These are phyloP conservation scores for Solanum infundibuliforme DNA, from an alignment of 257 asterid species.

Conservation along the genomic window DNA sequence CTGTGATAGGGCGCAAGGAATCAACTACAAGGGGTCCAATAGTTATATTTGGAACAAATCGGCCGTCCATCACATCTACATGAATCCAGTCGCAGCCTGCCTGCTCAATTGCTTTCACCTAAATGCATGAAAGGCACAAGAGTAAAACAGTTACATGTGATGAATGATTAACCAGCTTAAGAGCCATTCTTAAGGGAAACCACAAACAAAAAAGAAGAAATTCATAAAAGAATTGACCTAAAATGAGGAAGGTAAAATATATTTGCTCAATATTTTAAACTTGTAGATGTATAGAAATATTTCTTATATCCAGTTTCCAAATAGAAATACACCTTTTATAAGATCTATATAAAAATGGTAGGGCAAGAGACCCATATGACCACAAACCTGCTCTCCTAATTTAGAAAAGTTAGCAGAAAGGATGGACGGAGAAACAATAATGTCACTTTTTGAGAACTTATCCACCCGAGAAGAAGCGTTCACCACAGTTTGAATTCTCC, in stretches of 20 bases:
- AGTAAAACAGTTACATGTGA: neutral
- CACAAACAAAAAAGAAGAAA: neutral
- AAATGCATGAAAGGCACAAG: constrained; percentile 9
- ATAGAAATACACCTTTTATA: neutral
- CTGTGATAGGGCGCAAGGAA: constrained; percentile 91
- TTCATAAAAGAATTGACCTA: neutral
- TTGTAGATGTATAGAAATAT: neutral
- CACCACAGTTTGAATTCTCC: constrained; percentile 50
- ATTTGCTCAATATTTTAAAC: neutral
- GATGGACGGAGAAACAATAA: constrained; percentile 94
- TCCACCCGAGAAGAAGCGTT: constrained; percentile 90
- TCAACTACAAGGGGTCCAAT: constrained; percentile 92
- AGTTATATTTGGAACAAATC: constrained; percentile 94
- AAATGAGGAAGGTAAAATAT: neutral
- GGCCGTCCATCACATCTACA: constrained; percentile 99
- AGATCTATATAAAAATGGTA: neutral
- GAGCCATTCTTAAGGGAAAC: neutral
- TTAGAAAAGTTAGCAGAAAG: constrained; percentile 92
- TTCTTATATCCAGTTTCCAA: neutral
- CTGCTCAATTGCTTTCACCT: constrained; percentile 96
- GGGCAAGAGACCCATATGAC: neutral
- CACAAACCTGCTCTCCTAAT: constrained; percentile 90
- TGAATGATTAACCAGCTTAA: neutral
- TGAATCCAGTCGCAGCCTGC: constrained; percentile 99
- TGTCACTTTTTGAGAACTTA: constrained; percentile 74